Conservation (phyloP, 495 filamentous ascomycete genomes). For the Eremomyces bilateralis region DNA sequence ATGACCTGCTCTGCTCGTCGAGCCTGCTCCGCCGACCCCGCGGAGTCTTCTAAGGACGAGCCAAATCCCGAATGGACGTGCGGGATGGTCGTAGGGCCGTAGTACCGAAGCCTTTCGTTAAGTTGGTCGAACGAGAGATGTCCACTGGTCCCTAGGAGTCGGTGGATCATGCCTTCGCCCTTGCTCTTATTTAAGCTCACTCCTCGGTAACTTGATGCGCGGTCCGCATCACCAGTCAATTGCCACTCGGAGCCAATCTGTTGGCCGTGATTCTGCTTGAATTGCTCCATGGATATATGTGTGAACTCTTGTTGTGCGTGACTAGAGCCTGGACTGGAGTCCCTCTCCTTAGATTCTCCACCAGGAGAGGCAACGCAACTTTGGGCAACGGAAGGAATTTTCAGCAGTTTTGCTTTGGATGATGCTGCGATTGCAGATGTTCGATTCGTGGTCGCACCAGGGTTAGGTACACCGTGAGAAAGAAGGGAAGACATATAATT, state of each 20-base stretch:
- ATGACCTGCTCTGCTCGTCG: conserved; percentile 25
- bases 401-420: not conserved
- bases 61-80: conserved; percentile 15
- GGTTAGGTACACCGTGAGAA: not conserved
- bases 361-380: no score
- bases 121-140: conserved; percentile 25
- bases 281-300: no score
- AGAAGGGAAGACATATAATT: not conserved
- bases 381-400: not conserved
- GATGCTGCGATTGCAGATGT: no score
- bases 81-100: conserved; percentile 25
- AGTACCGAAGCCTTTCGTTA: conserved; percentile 23
- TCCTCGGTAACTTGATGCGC: conserved; percentile 7
- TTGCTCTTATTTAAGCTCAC: conserved; percentile 10
- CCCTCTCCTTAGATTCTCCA: not conserved
- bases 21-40: conserved; percentile 17
- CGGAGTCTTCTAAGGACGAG: conserved; percentile 3
- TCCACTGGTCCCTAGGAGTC: conserved; percentile 21
- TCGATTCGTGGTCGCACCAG: not conserved
- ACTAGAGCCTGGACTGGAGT: conserved; percentile 11
- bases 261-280: conserved; percentile 1
- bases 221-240: conserved; percentile 12
- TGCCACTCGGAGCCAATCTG: conserved; percentile 2
- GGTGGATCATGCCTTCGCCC: conserved; percentile 22
- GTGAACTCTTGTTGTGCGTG: conserved; percentile 12